phyloP scores from a whole-genome alignment of 2,329 filamentous ascomycete species.

The Neopestalotiopsis sp. region DNA sequence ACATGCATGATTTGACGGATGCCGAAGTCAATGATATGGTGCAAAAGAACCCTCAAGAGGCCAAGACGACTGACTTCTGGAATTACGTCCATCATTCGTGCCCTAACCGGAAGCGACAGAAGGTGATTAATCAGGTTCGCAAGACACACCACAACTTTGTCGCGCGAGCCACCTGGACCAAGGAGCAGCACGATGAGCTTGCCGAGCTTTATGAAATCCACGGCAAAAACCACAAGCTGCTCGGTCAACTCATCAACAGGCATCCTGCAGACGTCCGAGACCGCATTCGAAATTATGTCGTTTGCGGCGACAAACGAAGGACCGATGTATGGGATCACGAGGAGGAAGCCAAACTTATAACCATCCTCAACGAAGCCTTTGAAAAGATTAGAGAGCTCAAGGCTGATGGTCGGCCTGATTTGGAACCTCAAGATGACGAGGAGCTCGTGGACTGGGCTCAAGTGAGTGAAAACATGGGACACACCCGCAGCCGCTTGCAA shows the following conservation, averaged over 20 bases:
- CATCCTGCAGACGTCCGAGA: conserved; percentile 70
- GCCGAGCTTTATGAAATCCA: conserved; percentile 49
- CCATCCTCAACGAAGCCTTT: conserved; percentile 59
- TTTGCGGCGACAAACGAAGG: conserved; percentile 58
- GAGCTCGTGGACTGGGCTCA: conserved; percentile 67
- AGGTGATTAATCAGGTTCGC: conserved; percentile 61
- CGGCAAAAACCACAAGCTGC: conserved; percentile 64
- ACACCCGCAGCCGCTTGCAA: conserved; percentile 68
- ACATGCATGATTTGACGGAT: conserved; percentile 47
- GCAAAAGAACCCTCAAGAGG: conserved; percentile 30
- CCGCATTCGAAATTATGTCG: conserved; percentile 71
- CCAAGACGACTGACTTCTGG: conserved; percentile 52
- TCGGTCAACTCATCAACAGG: conserved; percentile 67
- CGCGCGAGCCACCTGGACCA: conserved; percentile 63
- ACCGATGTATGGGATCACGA: conserved; percentile 63
- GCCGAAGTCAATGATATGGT: conserved; percentile 53
- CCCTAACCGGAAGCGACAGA: conserved; percentile 55
- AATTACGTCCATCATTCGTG: conserved; percentile 50
- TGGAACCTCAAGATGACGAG: conserved; percentile 49
- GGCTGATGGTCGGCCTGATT: conserved; percentile 33
- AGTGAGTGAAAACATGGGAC: conserved; percentile 66
- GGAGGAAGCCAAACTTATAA: conserved; percentile 61
- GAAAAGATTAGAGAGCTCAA: conserved; percentile 48
- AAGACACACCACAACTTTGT: conserved; percentile 70
- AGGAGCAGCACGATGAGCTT: conserved; percentile 62